Percentiles rank a stretch among this genome's conserved stretches.
Conservation (phyloP, 176 grass and related monocot species). For the Bonia amplexicaulis region DNA sequence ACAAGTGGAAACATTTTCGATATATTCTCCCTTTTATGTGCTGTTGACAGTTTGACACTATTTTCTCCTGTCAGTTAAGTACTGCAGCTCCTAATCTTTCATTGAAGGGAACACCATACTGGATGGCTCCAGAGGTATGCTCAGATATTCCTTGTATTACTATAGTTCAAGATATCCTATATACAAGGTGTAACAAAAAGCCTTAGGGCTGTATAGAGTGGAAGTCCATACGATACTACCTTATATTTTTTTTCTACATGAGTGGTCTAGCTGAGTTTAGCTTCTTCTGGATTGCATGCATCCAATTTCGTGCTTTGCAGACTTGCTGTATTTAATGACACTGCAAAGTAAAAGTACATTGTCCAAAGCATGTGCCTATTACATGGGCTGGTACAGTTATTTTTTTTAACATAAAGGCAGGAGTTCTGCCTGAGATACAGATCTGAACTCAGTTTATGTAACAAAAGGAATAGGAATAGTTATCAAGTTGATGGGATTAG, state of each 20-base stretch:
- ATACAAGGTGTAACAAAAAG: background rate
- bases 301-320: background rate
- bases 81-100: slow-evolving; percentile 72
- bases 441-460: slow-evolving; percentile 11
- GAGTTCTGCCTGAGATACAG: background rate
- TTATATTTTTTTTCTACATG: background rate
- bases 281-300: slow-evolving; percentile 5
- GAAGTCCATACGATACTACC: background rate
- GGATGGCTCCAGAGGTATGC: slow-evolving; percentile 96
- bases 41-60: slow-evolving; percentile 36
- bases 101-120: slow-evolving; percentile 89
- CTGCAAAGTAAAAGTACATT: background rate
- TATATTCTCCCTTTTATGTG: background rate
- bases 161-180: background rate
- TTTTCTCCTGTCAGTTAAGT: slow-evolving; percentile 52
- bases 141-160: slow-evolving; percentile 1
- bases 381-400: background rate
- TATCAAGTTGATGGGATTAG: background rate
- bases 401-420: background rate
- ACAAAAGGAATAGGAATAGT: background rate
- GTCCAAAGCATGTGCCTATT: background rate
- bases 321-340: slow-evolving; percentile 20
- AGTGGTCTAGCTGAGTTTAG: background rate
- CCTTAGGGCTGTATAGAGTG: background rate
- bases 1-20: background rate